phyloP scores from a whole-genome alignment of 2,329 filamentous ascomycete genomes.

The Sporothrix schenckii region DNA sequence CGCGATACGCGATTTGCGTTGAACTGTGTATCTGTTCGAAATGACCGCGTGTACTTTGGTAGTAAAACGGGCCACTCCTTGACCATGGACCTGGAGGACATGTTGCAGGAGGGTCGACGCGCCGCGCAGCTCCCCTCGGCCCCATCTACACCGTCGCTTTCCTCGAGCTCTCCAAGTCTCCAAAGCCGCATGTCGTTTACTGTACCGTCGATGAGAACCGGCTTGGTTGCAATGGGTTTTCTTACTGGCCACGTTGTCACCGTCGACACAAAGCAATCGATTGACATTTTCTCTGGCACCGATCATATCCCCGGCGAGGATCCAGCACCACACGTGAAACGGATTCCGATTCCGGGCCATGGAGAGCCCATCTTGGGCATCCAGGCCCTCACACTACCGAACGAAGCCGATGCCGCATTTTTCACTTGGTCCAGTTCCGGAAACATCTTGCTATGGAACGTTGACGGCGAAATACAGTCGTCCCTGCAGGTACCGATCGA shows the following conservation, averaged over 20 bases:
- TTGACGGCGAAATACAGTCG: constrained; percentile 68
- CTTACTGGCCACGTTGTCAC: constrained; percentile 69
- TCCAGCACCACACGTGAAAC: constrained; percentile 47
- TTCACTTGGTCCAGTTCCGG: constrained; percentile 88
- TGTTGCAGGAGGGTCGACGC: constrained; percentile 43
- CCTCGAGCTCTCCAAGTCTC: constrained; percentile 13
- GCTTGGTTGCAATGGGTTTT: constrained; percentile 70
- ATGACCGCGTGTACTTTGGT: constrained; percentile 66
- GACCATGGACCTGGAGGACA: constrained; percentile 55
- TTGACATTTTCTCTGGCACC: constrained; percentile 64
- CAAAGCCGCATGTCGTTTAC: constrained; percentile 39
- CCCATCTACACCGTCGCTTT: constrained; percentile 42
- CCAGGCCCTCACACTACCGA: constrained; percentile 62
- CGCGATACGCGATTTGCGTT: constrained; percentile 69
- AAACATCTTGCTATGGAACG: constrained; percentile 78
- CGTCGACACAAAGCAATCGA: constrained; percentile 73
- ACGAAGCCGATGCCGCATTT: constrained; percentile 69
- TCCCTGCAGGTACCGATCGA: constrained; percentile 72
- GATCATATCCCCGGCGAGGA: constrained; percentile 49
- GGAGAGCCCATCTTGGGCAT: constrained; percentile 74
- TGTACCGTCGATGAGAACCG: constrained; percentile 46
- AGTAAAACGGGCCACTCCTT: constrained; percentile 66
- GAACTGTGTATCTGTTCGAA: constrained; percentile 65
- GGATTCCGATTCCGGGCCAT: constrained; percentile 63
- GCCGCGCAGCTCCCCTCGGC: constrained; percentile 27